Base-by-base conservation (phyloP, 2,329 filamentous ascomycete genomes). In the Capronia americana region DNA sequence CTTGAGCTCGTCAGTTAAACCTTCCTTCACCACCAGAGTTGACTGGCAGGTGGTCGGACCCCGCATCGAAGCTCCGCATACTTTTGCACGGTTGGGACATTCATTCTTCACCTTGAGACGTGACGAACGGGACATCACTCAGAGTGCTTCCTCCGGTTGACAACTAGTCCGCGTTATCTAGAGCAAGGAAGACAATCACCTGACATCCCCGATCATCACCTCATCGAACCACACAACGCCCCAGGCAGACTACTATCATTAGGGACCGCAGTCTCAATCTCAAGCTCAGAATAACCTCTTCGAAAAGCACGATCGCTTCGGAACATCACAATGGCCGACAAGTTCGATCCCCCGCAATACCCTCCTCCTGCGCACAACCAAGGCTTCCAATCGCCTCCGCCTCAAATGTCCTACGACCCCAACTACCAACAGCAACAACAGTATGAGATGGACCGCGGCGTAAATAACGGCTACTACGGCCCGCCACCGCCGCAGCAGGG, bases 401-500 rank as follows among this genome's bases (percentile, higher is more conserved):
- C 66, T 6, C 62, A 59, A 24, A 48, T 65, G 57, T 57, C 38
- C 50, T 62, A 62, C 54, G 61, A 57, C 26, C 60, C 55, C 8
- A 57, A 55, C 34, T 60, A 68, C 51, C 61, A 57, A 24, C 67
- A 75, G 60, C 67, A 71, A 63, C 67, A 69, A 44, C 67, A 73
- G 58, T 71, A 70, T 59, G 72, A 68, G 63, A 66, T 70, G 50
- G 57, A 50, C 50, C 58, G 58, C 41, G 61, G 64, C 50, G 50
- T 32, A n/a, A 63, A 65, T 26, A 44, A 55, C 11, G 48, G 32
- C 1, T 64, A 65, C n/a, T 55, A 51, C 38, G 64, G 64, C 17
- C 57, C 54, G 32, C 64, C 53, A 32, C 46, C 38, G 17, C 38
- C 38, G 0, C 38, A 53, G 32, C 38, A 53, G 32, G 28, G 26